Percentiles rank a stretch among this genome's conserved stretches.
phyloP scores from a whole-genome alignment of 2,329 filamentous ascomycete species.

The Clonostachys sp. region DNA sequence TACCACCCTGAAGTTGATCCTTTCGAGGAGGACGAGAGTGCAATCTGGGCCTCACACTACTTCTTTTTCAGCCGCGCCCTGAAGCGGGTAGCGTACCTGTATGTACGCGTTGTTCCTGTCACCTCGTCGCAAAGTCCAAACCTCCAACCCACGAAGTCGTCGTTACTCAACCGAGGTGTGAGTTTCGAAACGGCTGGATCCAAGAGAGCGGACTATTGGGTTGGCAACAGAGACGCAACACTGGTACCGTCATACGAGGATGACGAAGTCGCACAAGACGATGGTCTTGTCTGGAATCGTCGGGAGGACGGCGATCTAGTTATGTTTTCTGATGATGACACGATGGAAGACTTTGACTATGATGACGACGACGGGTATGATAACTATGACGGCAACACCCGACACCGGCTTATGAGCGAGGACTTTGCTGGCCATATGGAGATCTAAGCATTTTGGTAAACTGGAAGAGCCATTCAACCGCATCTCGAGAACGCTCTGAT shows the following conservation, averaged over 20 bases:
- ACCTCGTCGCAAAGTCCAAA: slow-evolving; percentile 60
- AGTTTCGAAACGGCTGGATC: slow-evolving; percentile 25
- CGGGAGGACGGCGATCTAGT: slow-evolving; percentile 55
- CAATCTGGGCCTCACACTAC: slow-evolving; percentile 93
- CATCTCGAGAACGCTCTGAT: too few species aligned
- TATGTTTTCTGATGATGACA: slow-evolving; percentile 44
- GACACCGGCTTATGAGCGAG: slow-evolving; percentile 50
- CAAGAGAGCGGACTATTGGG: slow-evolving; percentile 86
- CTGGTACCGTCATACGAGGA: slow-evolving; percentile 36
- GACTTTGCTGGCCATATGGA: slow-evolving; percentile 61
- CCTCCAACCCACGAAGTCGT: slow-evolving; percentile 24
- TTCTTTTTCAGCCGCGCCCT: slow-evolving; percentile 95
- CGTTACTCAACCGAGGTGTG: slow-evolving; percentile 3
- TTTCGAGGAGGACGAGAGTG: slow-evolving; percentile 85
- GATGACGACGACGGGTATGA: slow-evolving; percentile 38
- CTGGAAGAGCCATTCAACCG: too few species aligned
- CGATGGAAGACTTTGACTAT: slow-evolving; percentile 35
- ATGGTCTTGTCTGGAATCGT: slow-evolving; percentile 52
- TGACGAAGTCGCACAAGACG: slow-evolving; percentile 43
- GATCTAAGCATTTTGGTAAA: slow-evolving; percentile 27
- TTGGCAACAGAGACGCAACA: slow-evolving; percentile 61
- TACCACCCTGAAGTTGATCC: slow-evolving; percentile 88
- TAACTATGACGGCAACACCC: slow-evolving; percentile 28
- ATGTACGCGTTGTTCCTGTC: slow-evolving; percentile 82
- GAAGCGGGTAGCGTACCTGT: slow-evolving; percentile 92